Base-by-base conservation (phyloP, 768 basidiomycete genomes). In the Sarcodon sp. region DNA sequence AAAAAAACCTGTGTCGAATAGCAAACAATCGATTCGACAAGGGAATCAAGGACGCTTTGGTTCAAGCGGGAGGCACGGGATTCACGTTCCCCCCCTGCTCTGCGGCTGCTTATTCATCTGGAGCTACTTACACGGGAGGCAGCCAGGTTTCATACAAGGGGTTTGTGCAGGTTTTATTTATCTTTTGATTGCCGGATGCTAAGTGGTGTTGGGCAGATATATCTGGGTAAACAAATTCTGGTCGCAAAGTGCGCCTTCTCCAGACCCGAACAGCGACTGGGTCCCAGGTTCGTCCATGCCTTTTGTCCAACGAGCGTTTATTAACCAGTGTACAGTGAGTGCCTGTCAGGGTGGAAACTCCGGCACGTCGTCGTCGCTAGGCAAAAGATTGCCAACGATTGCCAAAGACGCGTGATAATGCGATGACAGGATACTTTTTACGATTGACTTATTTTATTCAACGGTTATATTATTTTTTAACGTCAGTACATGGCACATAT, bases 151-250 rank as follows among this genome's bases (percentile, higher is more conserved):
- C 78, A 10, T 83, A 70, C 55, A 57, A 65, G 39, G 79, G 80
- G 74, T 79, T 58, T 48, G 71, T 59, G 21, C n/a, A 46, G 33
- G 7, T 35, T 35, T 9, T 35, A 39, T 12, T 11, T 5, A 8
- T 31, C 21, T 8, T 18, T 31, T 18, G 18, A 16, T 31, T 43
- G 45, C 32, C 35, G 15, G 36, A 44, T 10, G 13, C 33, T 9
- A 31, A 11, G n/a, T 34, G 34, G 36, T 8, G 31, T 31, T 44
- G 1, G n/a, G n/a, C 48, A 77, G 76, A 27, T 79, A 81, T 57
- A 76, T 82, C 49, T 83, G 76, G 76, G 66, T 81, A 79, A 77
- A 80, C 11, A 81, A 81, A 54, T 83, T 69, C 66, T 82, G 64
- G 55, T 67, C 83, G 13, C 64, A 68, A 5, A 56, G 64, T 13